Base-by-base conservation (phyloP, 306 rosid species). In the Trifolium pratense region DNA sequence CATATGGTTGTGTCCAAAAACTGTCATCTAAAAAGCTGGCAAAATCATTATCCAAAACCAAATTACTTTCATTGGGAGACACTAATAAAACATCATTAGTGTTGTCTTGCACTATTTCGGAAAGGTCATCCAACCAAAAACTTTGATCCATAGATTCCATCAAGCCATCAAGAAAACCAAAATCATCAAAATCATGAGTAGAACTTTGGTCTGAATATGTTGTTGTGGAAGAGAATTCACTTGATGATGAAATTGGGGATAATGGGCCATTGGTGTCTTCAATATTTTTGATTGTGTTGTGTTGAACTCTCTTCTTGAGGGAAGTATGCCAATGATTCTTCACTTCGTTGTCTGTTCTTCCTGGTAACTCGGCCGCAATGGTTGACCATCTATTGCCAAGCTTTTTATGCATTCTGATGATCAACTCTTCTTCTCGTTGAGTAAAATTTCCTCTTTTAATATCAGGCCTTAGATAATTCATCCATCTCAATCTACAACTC, bases 321-420 rank as follows among this genome's bases (percentile, higher is more conserved):
- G 74, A 18, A 12, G 81, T 79, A 25, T 83, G 86, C 99, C 99
- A 94, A 74, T 91, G 91, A 73, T 94, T 94, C 84, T 94, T 94
- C 83, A 94, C 97, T 71, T 94, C 99, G 71, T 93, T 93, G 81
- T 93, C 98, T 66, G 98, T 93, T 91, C 98, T 86, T 85, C 98
- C 98, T 15, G 97, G 99, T 82, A 94, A 59, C 75, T 94, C 97
- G 85, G 88, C 89, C 4, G 99, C 99, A 58, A 94, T 80, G 29
- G 29, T 25, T 2, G 29, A 25, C 29, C 29, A 89, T 97, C 96
- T 94, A 73, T 94, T 94, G 46, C 99, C 99, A 20, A 94, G 90
- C 87, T 91, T 82, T 71, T 84, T 84, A 70, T 94, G 99, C 77
- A 94, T 97, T 66, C 89, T 92, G 10, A 94, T 82, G 49, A 94